Conservation (phyloP, 305 asterid genomes). For the Fraxinus floribunda region DNA sequence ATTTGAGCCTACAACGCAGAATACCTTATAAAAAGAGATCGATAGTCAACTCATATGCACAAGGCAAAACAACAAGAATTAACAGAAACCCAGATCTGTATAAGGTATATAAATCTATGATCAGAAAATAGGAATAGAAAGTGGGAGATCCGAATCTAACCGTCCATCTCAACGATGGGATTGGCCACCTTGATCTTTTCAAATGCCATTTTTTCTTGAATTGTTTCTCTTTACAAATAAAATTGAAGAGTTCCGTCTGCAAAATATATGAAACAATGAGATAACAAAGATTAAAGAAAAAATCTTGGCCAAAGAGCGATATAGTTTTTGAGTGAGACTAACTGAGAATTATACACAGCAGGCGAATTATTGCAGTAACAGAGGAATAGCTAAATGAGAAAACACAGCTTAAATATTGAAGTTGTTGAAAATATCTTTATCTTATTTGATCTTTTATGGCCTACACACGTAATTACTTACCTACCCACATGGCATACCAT, state of each 20-base stretch:
- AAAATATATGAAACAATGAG: background rate
- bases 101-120: conserved; percentile 10
- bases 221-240: background rate
- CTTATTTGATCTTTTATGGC: background rate
- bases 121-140: background rate
- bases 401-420: background rate
- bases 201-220: conserved; percentile 46
- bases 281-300: background rate
- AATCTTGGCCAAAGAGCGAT: conserved; percentile 7
- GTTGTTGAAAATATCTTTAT: background rate
- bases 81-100: conserved; percentile 21
- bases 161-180: conserved; percentile 99
- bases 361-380: background rate
- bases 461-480: background rate
- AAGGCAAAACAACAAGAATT: background rate
- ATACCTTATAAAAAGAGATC: conserved; percentile 19
- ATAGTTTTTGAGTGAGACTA: background rate
- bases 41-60: conserved; percentile 1
- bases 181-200: conserved; percentile 88
- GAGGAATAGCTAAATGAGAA: background rate
- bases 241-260: conserved; percentile 7
- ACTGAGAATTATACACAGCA: background rate
- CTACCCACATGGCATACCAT: background rate
- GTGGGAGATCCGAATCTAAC: conserved; percentile 55
- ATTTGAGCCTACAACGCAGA: background rate